phyloP scores from a whole-genome alignment of 108 stramenopile species.

The Stephanodiscus minutulus region DNA sequence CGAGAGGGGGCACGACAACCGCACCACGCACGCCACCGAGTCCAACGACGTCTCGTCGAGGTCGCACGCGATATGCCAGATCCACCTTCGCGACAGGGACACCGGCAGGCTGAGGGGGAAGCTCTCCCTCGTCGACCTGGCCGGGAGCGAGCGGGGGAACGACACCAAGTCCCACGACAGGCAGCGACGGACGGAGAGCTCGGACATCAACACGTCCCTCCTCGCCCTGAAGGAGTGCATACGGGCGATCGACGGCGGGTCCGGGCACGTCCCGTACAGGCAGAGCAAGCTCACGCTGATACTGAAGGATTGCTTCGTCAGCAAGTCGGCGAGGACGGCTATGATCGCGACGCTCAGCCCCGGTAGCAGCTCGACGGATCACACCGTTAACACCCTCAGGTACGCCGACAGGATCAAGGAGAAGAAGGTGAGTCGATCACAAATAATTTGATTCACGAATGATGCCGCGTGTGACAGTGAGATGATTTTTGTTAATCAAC shows the following conservation, averaged over 20 bases:
- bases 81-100: slow-evolving; percentile 72
- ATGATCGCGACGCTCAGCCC: slow-evolving; percentile 99
- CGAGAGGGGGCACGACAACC: slow-evolving; percentile 80
- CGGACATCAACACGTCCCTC: slow-evolving; percentile 97
- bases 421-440: slow-evolving; percentile 57
- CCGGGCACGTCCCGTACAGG: slow-evolving; percentile 96
- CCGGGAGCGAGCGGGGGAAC: slow-evolving; percentile 94
- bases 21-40: slow-evolving; percentile 98
- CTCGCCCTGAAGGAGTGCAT: slow-evolving; percentile 98
- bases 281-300: slow-evolving; percentile 98
- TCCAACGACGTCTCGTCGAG: slow-evolving; percentile 90
- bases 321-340: slow-evolving; percentile 86
- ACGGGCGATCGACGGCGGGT: slow-evolving; percentile 84
- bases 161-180: slow-evolving; percentile 97
- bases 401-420: slow-evolving; percentile 97
- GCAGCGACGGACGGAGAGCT: slow-evolving; percentile 91
- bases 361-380: slow-evolving; percentile 91
- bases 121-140: slow-evolving; percentile 94
- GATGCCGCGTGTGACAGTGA: neutral
- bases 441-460: neutral
- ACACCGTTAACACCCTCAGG: slow-evolving; percentile 97
- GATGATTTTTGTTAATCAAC: neutral
- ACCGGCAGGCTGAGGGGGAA: slow-evolving; percentile 78
- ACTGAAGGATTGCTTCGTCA: slow-evolving; percentile 96
- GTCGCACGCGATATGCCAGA: slow-evolving; percentile 98